Evolutionary conservation across 371 early-diverging fungal species (phyloP), one percentile per base, ranked within the genome.

Genomic region (Racocetra persica): DNA sequence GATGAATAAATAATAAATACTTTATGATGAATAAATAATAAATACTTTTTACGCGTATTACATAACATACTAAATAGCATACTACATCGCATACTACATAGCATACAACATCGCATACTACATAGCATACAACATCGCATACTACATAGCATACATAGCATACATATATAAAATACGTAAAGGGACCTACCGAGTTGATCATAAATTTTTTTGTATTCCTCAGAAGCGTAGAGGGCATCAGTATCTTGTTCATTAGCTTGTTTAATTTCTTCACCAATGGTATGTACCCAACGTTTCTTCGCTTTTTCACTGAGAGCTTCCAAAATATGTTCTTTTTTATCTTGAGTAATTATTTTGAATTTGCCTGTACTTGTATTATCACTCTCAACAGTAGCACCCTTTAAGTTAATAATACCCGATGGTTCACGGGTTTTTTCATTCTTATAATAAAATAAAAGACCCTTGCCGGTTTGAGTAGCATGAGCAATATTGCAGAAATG

Each of bases 351-450:
- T 57, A 85, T 84, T 38, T 84, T 83, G 26, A 81, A 81, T 80
- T 81, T 81, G 80, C 83, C 84, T 54, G 74, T 36, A 26, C 80
- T 77, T 63, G 83, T 84, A 22, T 22, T 49, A 41, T 14, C n/a
- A 38, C 82, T 82, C 70, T 84, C 82, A 38, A 82, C 67, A 41
- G 82, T 82, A 77, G 85, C 83, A 80, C 85, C 84, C 4, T 85
- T 78, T 26, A 88, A 85, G 57, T 88, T 88, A 55, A 88, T 84
- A 82, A 88, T 83, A 24, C 86, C 86, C 55, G 84, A 62, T n/a
- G 85, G 82, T 57, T 84, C 81, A 14, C 75, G 65, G 7, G 72
- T 66, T 32, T 85, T 83, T 28, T 84, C 84, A 13, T 85, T 85
- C 78, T 85, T 85, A 82, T 85, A 84, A 57, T 86, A 85, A 81